Conservation (phyloP, 1,139 yeast species). For the Yamadazyma kanchanaburiensis region DNA sequence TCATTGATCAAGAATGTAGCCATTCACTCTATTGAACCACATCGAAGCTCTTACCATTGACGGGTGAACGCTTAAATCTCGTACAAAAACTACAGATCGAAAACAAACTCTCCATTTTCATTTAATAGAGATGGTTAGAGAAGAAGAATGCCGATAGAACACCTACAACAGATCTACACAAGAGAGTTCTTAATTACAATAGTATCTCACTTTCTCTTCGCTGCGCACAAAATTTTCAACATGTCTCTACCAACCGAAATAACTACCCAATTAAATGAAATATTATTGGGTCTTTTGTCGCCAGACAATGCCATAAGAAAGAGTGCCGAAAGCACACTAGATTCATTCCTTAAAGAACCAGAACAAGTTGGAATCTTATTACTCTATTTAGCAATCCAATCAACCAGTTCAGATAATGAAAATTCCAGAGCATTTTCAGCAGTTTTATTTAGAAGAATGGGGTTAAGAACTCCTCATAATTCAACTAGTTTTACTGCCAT, state of each 20-base stretch:
- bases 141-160: too few relatives aligned
- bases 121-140: too few relatives aligned
- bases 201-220: too few relatives aligned
- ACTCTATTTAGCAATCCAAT: constrained; percentile 79
- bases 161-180: too few relatives aligned
- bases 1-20: too few relatives aligned
- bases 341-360: constrained; percentile 68
- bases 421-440: constrained; percentile 68
- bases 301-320: constrained; percentile 73
- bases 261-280: constrained; percentile 50
- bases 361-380: constrained; percentile 67
- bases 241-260: constrained; percentile 69
- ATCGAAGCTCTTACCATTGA: too few relatives aligned
- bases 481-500: constrained; percentile 65
- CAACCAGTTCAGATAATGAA: constrained; percentile 57
- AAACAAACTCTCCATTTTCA: too few relatives aligned
- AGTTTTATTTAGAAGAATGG: constrained; percentile 83
- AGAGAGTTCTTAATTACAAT: too few relatives aligned
- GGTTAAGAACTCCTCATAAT: constrained; percentile 71
- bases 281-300: constrained; percentile 70
- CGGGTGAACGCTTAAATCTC: too few relatives aligned
- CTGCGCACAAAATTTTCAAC: neutral
- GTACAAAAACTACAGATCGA: too few relatives aligned
- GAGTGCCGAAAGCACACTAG: constrained; percentile 72
- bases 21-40: too few relatives aligned